Evolutionary conservation across 176 grass and related monocot species (phyloP), one percentile per base, ranked within the genome.

Genomic region (Carex myosuroides): DNA sequence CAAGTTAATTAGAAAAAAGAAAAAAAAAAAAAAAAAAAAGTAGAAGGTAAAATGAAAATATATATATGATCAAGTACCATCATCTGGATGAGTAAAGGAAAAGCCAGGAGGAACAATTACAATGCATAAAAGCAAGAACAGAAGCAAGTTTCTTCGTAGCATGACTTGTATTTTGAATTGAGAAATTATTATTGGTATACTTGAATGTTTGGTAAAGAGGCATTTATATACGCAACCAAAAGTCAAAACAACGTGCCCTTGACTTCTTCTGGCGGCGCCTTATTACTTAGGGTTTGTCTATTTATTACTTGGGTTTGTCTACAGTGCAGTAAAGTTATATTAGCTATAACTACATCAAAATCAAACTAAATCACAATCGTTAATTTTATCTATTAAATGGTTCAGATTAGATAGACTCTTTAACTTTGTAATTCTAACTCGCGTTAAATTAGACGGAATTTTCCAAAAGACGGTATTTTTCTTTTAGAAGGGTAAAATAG

Each of bases 61-160:
- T 39, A 39, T 39, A 39, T 39, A 65, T 48, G 29, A 50, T 52
- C 13, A 82, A 63, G 14, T 67, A 82, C 80, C 80, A 82, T 82
- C 80, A 24, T 64, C 41, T 17, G 80, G 61, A 65, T 82, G 3
- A 82, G 61, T 82, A 9, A 68, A 1, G 41, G 18, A 82, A 67
- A 21, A 82, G 67, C 35, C 6, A 82, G 33, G 59, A 29, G 21
- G 26, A 53, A 14, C 20, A 82, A 24, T 6, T 18, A 46, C 16
- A 50, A 67, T 29, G 62, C 60, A 82, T 39, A 82, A 8, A 14
- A 82, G 61, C 59, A 82, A 67, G 12, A 67, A 82, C 24, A 67
- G 63, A 82, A 63, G 21, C 80, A 64, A 65, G 32, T 50, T 82
- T 12, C 8, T 65, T 82, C 9, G 37, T 81, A 13, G 13, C 80